Base-by-base conservation (phyloP, 257 asterid genomes). In the Solanum dulcamara region DNA sequence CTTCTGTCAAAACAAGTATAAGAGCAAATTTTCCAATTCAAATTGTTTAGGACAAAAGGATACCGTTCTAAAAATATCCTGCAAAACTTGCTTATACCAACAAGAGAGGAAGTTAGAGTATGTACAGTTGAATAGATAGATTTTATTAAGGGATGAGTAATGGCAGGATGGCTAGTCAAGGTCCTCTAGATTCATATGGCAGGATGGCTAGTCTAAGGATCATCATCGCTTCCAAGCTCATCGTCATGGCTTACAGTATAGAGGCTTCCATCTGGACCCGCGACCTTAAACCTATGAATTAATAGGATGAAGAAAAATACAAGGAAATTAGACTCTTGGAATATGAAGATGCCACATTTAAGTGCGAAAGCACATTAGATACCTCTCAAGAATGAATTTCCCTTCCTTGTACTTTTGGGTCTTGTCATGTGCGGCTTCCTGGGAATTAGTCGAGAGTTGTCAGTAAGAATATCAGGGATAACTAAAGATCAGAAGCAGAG, bases 361-460 rank as follows among this genome's bases (percentile, higher is more conserved):
- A 62, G n/a, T 64, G 53, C 50, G 10, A 38, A 35, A 33, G 62
- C 46, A 18, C 32, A 67, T 13, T 59, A 55, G 28, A 85, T 90
- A 95, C 98, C 98, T 93, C 91, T 94, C 98, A 22, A 96, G 91
- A 85, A 96, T 94, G 84, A 80, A 93, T 84, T 93, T 96, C 74
- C 99, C 98, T 86, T 93, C 95, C 90, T 94, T 94, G 91, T 94
- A 96, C 84, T 88, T 88, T 83, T 96, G 96, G 81, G 66, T 87
- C 90, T 87, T 80, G 26, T 92, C 97, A 67, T 84, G 84, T 80
- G 99, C 98, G 66, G 91, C 87, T 83, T 87, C 95, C 98, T 93
- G 89, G 67, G 67, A 37, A 84, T 67, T 37, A 72, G 85, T 82
- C 60, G n/a, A 59, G 70, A 11, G 51, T 50, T 33, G 62, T 59